Percentiles rank a stretch among this genome's conserved stretches.
phyloP scores from a whole-genome alignment of 1,284 basidiomycete species.

The Entoloma clypeatum region DNA sequence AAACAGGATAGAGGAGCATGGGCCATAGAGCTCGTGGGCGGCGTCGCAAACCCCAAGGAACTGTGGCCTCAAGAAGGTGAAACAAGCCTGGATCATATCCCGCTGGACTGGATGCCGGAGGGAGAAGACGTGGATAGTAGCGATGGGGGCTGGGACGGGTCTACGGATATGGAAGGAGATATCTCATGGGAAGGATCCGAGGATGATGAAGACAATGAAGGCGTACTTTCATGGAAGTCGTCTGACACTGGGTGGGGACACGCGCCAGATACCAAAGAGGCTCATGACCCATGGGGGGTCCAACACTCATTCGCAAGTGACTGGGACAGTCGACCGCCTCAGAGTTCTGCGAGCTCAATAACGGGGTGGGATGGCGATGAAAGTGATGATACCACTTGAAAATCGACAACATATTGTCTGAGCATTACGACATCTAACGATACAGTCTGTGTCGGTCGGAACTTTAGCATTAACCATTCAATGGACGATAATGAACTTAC shows the following conservation, averaged over 20 bases:
- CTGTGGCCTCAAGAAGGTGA: slow-evolving; percentile 28
- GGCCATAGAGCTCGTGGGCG: slow-evolving; percentile 41
- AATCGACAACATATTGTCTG: too few relatives aligned
- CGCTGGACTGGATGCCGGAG: slow-evolving; percentile 39
- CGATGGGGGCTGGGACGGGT: slow-evolving; percentile 31
- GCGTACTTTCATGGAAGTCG: slow-evolving; percentile 12
- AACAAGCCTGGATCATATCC: slow-evolving; percentile 35
- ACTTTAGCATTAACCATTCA: background rate
- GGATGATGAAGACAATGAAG: slow-evolving; percentile 28
- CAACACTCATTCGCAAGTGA: too few relatives aligned
- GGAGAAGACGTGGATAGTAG: slow-evolving; percentile 29
- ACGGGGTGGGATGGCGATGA: slow-evolving; percentile 42
- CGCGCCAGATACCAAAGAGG: slow-evolving; percentile 6
- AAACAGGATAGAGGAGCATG: slow-evolving; percentile 33
- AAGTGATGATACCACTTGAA: slow-evolving; percentile 31
- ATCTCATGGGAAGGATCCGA: slow-evolving; percentile 37
- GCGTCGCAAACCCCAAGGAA: slow-evolving; percentile 23
- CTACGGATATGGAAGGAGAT: slow-evolving; percentile 37
- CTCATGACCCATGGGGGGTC: too few relatives aligned
- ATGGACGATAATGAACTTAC: slow-evolving; percentile 14
- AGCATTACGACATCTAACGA: slow-evolving; percentile 11
- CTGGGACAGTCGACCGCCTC: slow-evolving; percentile 9
- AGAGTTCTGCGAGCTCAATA: slow-evolving; percentile 28
- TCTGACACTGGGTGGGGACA: slow-evolving; percentile 17
- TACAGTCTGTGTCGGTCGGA: slow-evolving; percentile 12